These are phyloP conservation scores for Boletus austroedulis DNA, from an alignment of 1,284 basidiomycete genomes.

Conservation along the genomic window DNA sequence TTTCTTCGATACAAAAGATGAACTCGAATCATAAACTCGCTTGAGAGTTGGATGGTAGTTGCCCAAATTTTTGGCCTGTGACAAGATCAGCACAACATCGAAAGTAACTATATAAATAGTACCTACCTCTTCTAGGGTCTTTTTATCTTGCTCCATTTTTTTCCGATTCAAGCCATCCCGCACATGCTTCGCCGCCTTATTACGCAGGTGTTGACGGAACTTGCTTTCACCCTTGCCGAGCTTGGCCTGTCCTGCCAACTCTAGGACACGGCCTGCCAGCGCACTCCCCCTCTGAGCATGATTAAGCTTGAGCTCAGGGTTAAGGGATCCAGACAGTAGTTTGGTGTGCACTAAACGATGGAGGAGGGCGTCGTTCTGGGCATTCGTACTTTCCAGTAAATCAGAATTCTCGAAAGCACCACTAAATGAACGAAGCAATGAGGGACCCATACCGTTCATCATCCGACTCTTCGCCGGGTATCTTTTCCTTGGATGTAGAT, in stretches of 20 bases:
- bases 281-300: constrained; percentile 68
- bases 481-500: constrained; percentile 34
- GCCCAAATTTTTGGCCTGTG: constrained; percentile 71
- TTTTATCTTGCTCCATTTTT: constrained; percentile 51
- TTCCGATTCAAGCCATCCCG: constrained; percentile 65
- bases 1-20: constrained; percentile 39
- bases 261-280: constrained; percentile 68
- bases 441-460: constrained; percentile 26
- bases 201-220: constrained; percentile 58
- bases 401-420: constrained; percentile 1
- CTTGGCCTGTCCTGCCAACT: constrained; percentile 60
- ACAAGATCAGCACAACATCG: constrained; percentile 7
- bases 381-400: constrained; percentile 52
- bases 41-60: constrained; percentile 79
- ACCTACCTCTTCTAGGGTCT: constrained; percentile 68
- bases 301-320: constrained; percentile 56
- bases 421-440: not conserved
- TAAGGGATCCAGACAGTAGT: constrained; percentile 67
- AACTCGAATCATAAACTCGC: constrained; percentile 51
- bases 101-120: not conserved
- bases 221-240: constrained; percentile 67
- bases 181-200: constrained; percentile 64
- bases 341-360: constrained; percentile 76
- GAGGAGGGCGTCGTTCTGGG: constrained; percentile 70
- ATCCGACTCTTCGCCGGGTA: constrained; percentile 49